Evolutionary conservation across 345 rosid genomes (phyloP).

Genomic region (Murraya koenigii): DNA sequence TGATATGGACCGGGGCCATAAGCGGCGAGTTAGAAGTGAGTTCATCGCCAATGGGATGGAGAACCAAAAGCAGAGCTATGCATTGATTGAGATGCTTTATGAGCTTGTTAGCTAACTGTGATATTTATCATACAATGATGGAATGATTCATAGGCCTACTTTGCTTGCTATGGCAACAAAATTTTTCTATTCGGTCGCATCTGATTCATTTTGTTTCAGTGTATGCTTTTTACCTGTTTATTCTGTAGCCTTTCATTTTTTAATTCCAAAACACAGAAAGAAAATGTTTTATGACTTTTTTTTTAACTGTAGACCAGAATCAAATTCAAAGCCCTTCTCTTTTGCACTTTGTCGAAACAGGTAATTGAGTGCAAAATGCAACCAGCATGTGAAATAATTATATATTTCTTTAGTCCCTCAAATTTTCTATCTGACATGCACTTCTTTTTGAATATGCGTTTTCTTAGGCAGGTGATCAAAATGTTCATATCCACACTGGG

Average conservation of each 20-base stretch:
- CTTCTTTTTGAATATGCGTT: too few species aligned
- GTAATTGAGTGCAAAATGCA: background rate
- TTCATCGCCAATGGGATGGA: slow-evolving; percentile 24
- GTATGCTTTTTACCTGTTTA: background rate
- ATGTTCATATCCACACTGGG: background rate
- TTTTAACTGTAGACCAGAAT: slow-evolving; percentile 6
- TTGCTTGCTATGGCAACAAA: background rate
- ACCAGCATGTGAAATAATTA: background rate
- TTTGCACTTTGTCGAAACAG: slow-evolving; percentile 12
- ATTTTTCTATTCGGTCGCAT: background rate
- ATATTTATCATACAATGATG: background rate
- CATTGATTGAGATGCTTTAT: background rate
- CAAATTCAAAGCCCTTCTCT: slow-evolving; percentile 13
- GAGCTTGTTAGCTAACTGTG: background rate
- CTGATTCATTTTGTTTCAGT: background rate
- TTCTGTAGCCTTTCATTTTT: background rate
- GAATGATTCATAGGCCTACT: background rate
- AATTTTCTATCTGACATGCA: background rate
- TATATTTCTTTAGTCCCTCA: background rate
- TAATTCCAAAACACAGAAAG: slow-evolving; percentile 20
- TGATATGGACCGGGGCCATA: background rate
- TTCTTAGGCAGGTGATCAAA: background rate
- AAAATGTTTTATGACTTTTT: slow-evolving; percentile 6
- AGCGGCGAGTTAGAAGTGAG: slow-evolving; percentile 3
- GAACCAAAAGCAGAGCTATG: background rate